A percentile compares a stretch with the other conserved stretches of the same genome.
Conservation (phyloP, 306 rosid species). For the Castanopsis chinensis region DNA sequence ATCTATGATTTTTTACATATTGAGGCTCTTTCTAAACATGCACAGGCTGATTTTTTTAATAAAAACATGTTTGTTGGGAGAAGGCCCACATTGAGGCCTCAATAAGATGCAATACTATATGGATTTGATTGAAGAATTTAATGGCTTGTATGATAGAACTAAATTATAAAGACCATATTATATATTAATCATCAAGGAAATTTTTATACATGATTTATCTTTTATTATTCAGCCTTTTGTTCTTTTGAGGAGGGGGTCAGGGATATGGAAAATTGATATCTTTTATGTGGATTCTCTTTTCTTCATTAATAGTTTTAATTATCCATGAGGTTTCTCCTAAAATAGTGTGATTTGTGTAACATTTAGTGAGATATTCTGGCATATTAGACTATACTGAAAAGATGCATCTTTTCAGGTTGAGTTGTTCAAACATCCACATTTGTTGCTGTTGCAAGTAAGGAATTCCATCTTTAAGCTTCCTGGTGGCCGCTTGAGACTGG, state of each 20-base stretch:
- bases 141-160: background rate
- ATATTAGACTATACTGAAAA: slow-evolving; percentile 13
- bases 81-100: background rate
- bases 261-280: slow-evolving; percentile 5
- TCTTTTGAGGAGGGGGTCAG: background rate
- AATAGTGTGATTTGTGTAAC: background rate
- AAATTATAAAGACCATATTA: background rate
- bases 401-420: slow-evolving; percentile 62
- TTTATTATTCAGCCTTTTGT: background rate
- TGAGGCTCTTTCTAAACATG: background rate
- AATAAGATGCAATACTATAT: background rate
- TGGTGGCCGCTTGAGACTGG: slow-evolving; percentile 84
- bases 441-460: slow-evolving; percentile 70
- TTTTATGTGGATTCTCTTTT: background rate
- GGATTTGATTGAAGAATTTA: background rate
- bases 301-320: background rate
- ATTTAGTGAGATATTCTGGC: background rate
- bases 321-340: background rate
- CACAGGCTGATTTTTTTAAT: background rate
- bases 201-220: background rate
- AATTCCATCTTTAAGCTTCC: slow-evolving; percentile 82
- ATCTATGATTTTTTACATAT: background rate
- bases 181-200: background rate
- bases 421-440: slow-evolving; percentile 88
- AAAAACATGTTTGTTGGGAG: background rate